A percentile compares a stretch with the other conserved stretches of the same genome.
phyloP scores from a whole-genome alignment of 495 filamentous ascomycete species.

The Neurospora tetraspora region DNA sequence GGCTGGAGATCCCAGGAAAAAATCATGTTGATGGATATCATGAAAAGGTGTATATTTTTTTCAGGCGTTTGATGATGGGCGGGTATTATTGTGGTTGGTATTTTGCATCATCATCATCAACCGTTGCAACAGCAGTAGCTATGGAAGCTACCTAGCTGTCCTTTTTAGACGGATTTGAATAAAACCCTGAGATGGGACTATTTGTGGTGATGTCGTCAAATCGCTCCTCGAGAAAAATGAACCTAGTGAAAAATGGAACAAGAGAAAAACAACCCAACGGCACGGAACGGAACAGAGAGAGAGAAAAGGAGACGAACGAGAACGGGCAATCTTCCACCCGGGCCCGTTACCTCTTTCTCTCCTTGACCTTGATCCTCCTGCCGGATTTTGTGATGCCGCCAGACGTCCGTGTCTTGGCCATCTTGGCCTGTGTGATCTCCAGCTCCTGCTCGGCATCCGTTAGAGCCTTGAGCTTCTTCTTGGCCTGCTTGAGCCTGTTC shows the following conservation, averaged over 20 bases:
- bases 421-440: conserved; percentile 49
- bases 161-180: background rate
- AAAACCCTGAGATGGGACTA: conserved; percentile 2
- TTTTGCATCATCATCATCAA: background rate
- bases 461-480: conserved; percentile 62
- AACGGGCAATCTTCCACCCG: background rate
- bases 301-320: background rate
- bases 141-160: background rate
- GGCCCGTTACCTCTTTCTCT: conserved; percentile 59
- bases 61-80: background rate
- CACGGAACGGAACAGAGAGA: background rate
- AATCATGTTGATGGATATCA: background rate
- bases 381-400: conserved; percentile 74
- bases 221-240: conserved; percentile 2
- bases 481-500: conserved; percentile 50
- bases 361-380: conserved; percentile 70
- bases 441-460: conserved; percentile 63
- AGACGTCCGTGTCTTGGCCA: conserved; percentile 63
- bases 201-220: background rate
- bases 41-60: conserved; percentile 5
- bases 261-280: background rate
- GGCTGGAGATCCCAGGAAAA: background rate
- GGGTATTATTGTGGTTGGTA: conserved; percentile 1
- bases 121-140: background rate
- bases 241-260: conserved; percentile 1